Conservation (phyloP, 1,284 basidiomycete genomes). For the Heliocybe sulcata region DNA sequence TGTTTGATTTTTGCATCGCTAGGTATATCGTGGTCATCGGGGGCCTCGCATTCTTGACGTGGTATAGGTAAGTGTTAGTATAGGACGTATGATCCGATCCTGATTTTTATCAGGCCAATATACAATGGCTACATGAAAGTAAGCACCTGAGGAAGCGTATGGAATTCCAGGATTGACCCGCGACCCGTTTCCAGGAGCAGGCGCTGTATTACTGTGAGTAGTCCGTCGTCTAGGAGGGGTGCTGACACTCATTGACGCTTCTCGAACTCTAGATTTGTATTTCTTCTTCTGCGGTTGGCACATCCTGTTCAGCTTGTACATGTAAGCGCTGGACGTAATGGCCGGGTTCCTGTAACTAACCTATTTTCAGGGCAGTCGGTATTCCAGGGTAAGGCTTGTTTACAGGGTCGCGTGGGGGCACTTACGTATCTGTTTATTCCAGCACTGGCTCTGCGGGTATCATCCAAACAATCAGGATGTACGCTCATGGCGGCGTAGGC, state of each 20-base stretch:
- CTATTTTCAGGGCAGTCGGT: conserved; percentile 68
- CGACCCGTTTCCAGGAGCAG: conserved; percentile 55
- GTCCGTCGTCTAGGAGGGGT: no score
- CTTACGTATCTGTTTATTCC: conserved; percentile 16
- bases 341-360: conserved; percentile 17
- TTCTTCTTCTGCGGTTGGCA: conserved; percentile 96
- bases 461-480: conserved; percentile 84
- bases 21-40: conserved; percentile 85
- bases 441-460: conserved; percentile 94
- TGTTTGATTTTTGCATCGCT: conserved; percentile 9
- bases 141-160: conserved; percentile 15
- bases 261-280: conserved; percentile 68
- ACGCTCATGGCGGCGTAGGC: conserved; percentile 51
- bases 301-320: conserved; percentile 83
- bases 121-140: conserved; percentile 98
- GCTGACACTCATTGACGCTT: conserved; percentile 18
- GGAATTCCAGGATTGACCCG: not conserved
- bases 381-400: conserved; percentile 55
- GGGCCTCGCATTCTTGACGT: conserved; percentile 79
- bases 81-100: conserved; percentile 2
- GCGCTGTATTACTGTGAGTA: conserved; percentile 75
- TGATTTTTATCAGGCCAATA: conserved; percentile 57
- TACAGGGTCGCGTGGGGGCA: conserved; percentile 2
- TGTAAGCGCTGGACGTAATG: conserved; percentile 38
- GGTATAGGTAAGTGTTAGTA: conserved; percentile 65